A percentile compares a stretch with the other conserved stretches of the same genome.
These are phyloP conservation scores for Candida taoyuanica DNA, from an alignment of 805 yeast genomes.

Conservation along the genomic window DNA sequence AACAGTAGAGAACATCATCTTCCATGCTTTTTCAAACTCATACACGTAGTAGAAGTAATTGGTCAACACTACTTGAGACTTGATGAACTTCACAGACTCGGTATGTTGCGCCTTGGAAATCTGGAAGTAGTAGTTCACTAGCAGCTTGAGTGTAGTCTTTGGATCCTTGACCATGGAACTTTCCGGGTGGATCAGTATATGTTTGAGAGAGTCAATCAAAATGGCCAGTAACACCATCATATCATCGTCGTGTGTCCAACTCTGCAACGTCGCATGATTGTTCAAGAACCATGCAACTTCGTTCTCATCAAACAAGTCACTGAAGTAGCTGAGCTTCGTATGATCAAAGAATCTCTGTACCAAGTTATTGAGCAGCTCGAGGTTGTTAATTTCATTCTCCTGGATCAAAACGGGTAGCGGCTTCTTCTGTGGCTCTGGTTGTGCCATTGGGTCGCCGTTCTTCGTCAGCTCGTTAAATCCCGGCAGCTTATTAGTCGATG, in stretches of 20 bases:
- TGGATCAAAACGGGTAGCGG: constrained; percentile 11
- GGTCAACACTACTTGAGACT: constrained; percentile 18
- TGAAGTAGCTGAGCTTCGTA: constrained; percentile 10
- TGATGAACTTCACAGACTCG: constrained; percentile 15
- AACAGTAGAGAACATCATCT: constrained; percentile 18
- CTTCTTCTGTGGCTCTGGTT: constrained; percentile 5
- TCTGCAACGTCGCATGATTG: constrained; percentile 2
- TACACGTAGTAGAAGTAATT: constrained; percentile 19
- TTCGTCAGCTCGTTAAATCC: constrained; percentile 2
- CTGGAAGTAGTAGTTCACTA: constrained; percentile 17
- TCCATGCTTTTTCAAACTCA: constrained; percentile 22
- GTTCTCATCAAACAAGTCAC: constrained; percentile 15
- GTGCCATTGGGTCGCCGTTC: background rate
- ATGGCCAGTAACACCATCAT: constrained; percentile 19
- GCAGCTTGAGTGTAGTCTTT: constrained; percentile 1
- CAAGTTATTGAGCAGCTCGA: constrained; percentile 5
- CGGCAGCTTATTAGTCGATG: background rate
- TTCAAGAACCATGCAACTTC: constrained; percentile 13
- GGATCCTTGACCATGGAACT: constrained; percentile 3
- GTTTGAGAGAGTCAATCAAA: constrained; percentile 20
- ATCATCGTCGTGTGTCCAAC: constrained; percentile 19
- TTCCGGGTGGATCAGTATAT: constrained; percentile 4
- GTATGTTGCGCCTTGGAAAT: constrained; percentile 16
- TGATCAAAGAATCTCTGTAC: constrained; percentile 17
- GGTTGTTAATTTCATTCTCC: constrained; percentile 6